Evolutionary conservation across 2,329 filamentous ascomycete species (phyloP).

Genomic region (Thielaviopsis euricoi): DNA sequence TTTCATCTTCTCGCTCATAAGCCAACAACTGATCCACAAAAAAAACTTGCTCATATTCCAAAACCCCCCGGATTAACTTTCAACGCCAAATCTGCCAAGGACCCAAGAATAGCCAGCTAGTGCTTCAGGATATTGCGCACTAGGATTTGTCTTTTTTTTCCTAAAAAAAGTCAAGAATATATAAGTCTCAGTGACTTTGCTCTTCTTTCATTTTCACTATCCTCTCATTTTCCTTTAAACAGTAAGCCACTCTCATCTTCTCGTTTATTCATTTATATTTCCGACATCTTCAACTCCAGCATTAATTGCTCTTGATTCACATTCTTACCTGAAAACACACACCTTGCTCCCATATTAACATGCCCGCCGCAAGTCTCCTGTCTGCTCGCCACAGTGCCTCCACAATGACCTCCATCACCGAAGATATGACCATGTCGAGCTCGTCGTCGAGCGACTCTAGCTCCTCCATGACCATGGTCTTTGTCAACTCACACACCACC

Average conservation of each 20-base stretch:
- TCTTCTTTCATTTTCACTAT: too few relatives aligned
- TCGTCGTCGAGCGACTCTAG: background rate
- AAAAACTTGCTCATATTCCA: background rate
- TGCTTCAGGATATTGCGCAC: too few relatives aligned
- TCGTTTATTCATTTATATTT: background rate
- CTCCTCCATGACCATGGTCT: conserved; percentile 32
- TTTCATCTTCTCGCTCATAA: background rate
- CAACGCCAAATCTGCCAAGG: background rate
- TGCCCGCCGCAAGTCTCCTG: conserved; percentile 1
- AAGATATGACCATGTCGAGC: conserved; percentile 8
- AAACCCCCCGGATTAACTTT: background rate
- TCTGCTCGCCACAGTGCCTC: conserved; percentile 3
- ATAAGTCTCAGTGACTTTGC: too few relatives aligned
- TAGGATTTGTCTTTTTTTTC: too few relatives aligned
- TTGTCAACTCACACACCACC: conserved; percentile 38
- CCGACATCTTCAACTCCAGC: too few relatives aligned
- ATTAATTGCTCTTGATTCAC: background rate
- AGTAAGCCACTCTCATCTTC: background rate
- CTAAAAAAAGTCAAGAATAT: too few relatives aligned
- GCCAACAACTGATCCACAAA: background rate
- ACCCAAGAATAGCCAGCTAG: too few relatives aligned
- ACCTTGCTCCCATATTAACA: background rate
- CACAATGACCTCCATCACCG: conserved; percentile 1
- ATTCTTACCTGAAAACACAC: background rate
- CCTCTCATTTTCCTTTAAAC: background rate